These are phyloP conservation scores for Vararia minispora DNA, from an alignment of 768 basidiomycete genomes.

Conservation along the genomic window DNA sequence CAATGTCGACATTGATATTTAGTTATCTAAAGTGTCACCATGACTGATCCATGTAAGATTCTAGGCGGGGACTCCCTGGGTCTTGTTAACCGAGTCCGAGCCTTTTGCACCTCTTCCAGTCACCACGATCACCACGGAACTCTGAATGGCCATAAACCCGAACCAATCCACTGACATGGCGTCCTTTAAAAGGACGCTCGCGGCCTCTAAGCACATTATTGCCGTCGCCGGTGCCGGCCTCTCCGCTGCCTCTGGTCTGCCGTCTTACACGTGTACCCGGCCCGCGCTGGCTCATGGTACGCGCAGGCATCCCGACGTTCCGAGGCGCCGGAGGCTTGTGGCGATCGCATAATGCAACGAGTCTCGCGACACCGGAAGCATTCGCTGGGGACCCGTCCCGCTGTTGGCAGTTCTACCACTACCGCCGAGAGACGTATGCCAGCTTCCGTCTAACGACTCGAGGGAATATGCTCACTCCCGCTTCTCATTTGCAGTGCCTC, in stretches of 20 bases:
- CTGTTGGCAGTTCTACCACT: conserved; percentile 12
- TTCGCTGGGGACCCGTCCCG: conserved; percentile 7
- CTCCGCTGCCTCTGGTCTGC: conserved; percentile 51
- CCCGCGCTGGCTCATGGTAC: no score
- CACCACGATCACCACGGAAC: no score
- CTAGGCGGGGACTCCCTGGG: no score
- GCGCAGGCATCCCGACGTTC: conserved; percentile 21
- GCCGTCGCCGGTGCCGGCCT: conserved; percentile 47
- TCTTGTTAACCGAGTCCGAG: no score
- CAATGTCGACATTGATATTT: no score
- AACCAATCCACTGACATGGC: conserved; percentile 6
- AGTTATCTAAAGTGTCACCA: no score
- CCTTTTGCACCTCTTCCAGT: no score
- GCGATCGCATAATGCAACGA: conserved; percentile 7
- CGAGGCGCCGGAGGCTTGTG: conserved; percentile 8
- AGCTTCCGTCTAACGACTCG: no score
- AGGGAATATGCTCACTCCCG: no score
- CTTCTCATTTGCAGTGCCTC: conserved; percentile 1
- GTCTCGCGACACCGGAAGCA: conserved; percentile 1
- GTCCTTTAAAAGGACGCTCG: conserved; percentile 4
- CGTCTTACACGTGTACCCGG: no score
- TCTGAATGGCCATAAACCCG: no score
- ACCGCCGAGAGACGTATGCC: conserved; percentile 8
- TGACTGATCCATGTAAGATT: no score
- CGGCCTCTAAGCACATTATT: conserved; percentile 26